These are phyloP conservation scores for Fusarium nygamai DNA, from an alignment of 2,329 filamentous ascomycete species.

Conservation along the genomic window DNA sequence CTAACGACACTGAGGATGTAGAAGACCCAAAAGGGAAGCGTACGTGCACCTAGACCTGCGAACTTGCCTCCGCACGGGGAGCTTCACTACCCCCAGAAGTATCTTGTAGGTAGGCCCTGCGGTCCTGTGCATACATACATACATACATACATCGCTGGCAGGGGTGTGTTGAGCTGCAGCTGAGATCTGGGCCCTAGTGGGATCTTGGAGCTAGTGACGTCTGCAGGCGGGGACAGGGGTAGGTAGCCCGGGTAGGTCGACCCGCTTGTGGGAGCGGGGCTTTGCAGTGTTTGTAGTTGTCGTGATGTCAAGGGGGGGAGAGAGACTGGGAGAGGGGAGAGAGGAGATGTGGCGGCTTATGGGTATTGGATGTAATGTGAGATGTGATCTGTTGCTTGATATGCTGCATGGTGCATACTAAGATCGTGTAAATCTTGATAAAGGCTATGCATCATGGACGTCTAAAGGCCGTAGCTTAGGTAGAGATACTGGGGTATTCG, in stretches of 20 bases:
- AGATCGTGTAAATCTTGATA: background rate
- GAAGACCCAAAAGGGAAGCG: background rate
- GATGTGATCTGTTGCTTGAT: background rate
- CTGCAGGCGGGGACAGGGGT: slow-evolving; percentile 3
- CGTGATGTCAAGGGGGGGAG: background rate
- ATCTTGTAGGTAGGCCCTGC: background rate
- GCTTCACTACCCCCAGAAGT: background rate
- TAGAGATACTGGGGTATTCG: background rate
- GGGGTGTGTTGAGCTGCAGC: background rate
- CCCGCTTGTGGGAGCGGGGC: background rate
- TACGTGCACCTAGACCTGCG: slow-evolving; percentile 1
- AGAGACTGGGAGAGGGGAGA: background rate
- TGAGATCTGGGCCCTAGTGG: slow-evolving; percentile 5
- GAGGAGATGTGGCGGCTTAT: background rate
- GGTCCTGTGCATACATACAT: background rate
- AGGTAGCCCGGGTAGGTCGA: background rate
- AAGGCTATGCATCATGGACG: background rate
- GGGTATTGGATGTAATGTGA: background rate
- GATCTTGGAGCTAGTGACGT: slow-evolving; percentile 10
- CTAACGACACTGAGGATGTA: background rate
- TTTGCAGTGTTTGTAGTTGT: slow-evolving; percentile 5
- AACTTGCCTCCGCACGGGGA: slow-evolving; percentile 11
- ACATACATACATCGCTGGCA: background rate
- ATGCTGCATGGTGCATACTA: background rate
- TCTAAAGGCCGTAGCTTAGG: too few relatives aligned